These are phyloP conservation scores for Auxenochlorella protothecoides DNA, from an alignment of 139 green algal species.

Conservation along the genomic window DNA sequence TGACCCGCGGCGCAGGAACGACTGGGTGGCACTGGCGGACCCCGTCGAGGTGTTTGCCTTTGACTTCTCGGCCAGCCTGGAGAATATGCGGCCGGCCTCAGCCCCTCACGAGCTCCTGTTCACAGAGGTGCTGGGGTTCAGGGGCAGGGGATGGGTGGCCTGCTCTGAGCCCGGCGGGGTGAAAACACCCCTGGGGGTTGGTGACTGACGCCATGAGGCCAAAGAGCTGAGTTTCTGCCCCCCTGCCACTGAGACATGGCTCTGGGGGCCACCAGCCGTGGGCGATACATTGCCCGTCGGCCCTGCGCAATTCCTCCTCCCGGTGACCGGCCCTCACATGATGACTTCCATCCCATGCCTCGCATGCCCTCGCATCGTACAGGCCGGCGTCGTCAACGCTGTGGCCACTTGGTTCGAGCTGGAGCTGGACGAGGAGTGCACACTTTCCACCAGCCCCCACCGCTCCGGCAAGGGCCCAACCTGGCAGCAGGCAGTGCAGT, in stretches of 20 bases:
- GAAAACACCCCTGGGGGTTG: not conserved
- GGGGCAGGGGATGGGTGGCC: too few relatives aligned
- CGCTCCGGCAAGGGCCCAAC: conserved; percentile 32
- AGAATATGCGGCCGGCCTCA: conserved; percentile 32
- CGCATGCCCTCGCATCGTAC: conserved; percentile 12
- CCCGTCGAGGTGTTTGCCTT: conserved; percentile 46
- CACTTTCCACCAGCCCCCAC: conserved; percentile 35
- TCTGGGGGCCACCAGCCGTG: too few relatives aligned
- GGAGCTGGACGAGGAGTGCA: conserved; percentile 46
- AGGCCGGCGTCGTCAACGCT: conserved; percentile 48
- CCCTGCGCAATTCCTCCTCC: too few relatives aligned
- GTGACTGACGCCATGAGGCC: not conserved
- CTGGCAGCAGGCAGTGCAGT: conserved; percentile 66
- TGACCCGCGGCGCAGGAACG: conserved; percentile 9
- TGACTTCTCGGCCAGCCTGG: conserved; percentile 47
- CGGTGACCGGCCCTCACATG: too few relatives aligned
- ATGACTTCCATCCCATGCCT: too few relatives aligned
- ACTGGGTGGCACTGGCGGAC: conserved; percentile 40
- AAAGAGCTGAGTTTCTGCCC: too few relatives aligned
- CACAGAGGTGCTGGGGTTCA: not conserved
- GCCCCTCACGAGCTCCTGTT: conserved; percentile 1
- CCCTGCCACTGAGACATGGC: too few relatives aligned
- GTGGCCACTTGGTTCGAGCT: conserved; percentile 77
- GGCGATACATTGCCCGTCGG: too few relatives aligned
- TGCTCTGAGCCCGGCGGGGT: not conserved